Percentiles rank a stretch among this genome's conserved stretches.
phyloP scores from a whole-genome alignment of 768 basidiomycete species.

The Galerina marginata region DNA sequence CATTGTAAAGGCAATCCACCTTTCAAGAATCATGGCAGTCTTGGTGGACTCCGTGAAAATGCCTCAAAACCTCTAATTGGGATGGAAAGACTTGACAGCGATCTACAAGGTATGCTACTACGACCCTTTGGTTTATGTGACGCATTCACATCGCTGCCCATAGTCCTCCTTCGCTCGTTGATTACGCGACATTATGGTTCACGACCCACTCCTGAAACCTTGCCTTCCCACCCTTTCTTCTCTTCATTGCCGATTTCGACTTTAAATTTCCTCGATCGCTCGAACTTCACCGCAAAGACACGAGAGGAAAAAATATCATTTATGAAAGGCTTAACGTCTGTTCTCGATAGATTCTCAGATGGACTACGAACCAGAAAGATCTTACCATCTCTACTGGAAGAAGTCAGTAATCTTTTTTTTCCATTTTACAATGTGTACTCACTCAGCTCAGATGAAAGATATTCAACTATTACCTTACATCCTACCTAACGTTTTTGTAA shows the following conservation, averaged over 20 bases:
- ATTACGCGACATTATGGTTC: conserved; percentile 78
- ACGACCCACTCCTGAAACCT: conserved; percentile 77
- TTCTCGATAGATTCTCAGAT: conserved; percentile 86
- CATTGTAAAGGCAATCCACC: conserved; percentile 89
- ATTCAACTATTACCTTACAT: conserved; percentile 91
- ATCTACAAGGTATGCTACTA: conserved; percentile 64
- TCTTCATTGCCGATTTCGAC: conserved; percentile 95
- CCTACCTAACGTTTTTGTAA: conserved; percentile 93
- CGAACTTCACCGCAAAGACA: conserved; percentile 93
- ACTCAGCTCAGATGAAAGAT: conserved; percentile 81
- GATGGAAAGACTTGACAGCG: conserved; percentile 68
- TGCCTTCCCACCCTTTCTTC: conserved; percentile 90
- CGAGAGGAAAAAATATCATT: conserved; percentile 96
- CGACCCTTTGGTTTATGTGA: neutral
- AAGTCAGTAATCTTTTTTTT: conserved; percentile 51
- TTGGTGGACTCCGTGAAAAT: conserved; percentile 72
- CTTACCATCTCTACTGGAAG: conserved; percentile 90
- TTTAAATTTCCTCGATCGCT: conserved; percentile 93
- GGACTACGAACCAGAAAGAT: conserved; percentile 88
- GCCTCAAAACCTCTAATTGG: conserved; percentile 66
- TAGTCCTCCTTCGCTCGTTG: conserved; percentile 80
- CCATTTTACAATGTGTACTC: neutral
- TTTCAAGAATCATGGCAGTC: conserved; percentile 82
- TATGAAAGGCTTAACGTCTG: conserved; percentile 85
- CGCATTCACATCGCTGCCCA: conserved; percentile 7